phyloP scores from a whole-genome alignment of 768 basidiomycete genomes.

The Suillus subalutaceus region DNA sequence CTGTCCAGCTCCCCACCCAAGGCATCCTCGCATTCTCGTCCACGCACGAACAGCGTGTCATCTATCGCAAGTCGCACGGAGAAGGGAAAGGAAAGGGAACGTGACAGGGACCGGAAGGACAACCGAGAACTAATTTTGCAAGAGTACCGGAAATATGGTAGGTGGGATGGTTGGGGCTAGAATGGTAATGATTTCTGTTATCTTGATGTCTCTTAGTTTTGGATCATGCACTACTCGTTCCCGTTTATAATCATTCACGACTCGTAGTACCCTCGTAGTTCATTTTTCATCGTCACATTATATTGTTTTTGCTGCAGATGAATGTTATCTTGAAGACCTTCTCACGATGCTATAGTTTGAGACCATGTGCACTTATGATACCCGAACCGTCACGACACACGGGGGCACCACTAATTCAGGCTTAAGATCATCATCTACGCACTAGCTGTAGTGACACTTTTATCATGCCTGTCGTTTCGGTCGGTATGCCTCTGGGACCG shows the following conservation, averaged over 20 bases:
- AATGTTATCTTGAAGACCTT: background rate
- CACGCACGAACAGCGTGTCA: slow-evolving; percentile 57
- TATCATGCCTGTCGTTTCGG: slow-evolving; percentile 29
- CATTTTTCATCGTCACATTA: background rate
- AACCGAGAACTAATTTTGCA: slow-evolving; percentile 67
- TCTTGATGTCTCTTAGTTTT: background rate
- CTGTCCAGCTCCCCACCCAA: slow-evolving; percentile 48
- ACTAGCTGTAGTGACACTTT: background rate
- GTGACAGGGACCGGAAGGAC: slow-evolving; percentile 58
- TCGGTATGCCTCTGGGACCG: slow-evolving; percentile 29
- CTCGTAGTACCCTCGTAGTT: background rate
- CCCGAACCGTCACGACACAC: background rate
- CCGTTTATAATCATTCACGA: background rate
- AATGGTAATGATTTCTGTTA: background rate
- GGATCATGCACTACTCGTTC: background rate
- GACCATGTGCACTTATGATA: background rate
- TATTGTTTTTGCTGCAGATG: background rate
- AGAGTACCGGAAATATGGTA: slow-evolving; percentile 81
- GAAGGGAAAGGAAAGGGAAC: slow-evolving; percentile 59
- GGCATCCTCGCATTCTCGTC: slow-evolving; percentile 40
- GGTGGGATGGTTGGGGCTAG: slow-evolving; percentile 88
- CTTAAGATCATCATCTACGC: background rate
- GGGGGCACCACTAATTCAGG: background rate
- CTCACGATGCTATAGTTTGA: background rate
- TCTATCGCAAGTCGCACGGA: slow-evolving; percentile 50